These are phyloP conservation scores for Terana coerulea DNA, from an alignment of 768 basidiomycete genomes.

Conservation along the genomic window DNA sequence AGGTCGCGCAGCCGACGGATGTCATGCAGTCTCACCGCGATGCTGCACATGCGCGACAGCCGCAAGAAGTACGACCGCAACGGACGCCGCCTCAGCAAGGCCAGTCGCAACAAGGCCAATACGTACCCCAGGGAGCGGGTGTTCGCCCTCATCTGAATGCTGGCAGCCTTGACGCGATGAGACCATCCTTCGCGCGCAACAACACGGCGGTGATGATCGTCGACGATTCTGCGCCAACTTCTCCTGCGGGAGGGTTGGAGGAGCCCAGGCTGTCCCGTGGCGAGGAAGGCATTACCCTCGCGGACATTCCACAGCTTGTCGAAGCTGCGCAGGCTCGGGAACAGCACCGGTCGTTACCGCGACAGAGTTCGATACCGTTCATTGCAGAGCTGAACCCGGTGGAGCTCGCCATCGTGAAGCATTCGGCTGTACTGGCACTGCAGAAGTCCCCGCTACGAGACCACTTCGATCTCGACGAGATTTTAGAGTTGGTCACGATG, in stretches of 20 bases:
- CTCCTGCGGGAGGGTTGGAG: conserved; percentile 56
- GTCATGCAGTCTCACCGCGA: conserved; percentile 34
- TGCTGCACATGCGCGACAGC: conserved; percentile 14
- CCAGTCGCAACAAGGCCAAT: conserved; percentile 30
- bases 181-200: conserved; percentile 70
- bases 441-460: conserved; percentile 76
- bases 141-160: conserved; percentile 32
- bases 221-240: conserved; percentile 73
- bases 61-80: too few species aligned
- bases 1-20: conserved; percentile 75
- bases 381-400: conserved; percentile 81
- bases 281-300: conserved; percentile 87
- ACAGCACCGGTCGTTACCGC: conserved; percentile 78
- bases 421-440: conserved; percentile 80
- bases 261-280: conserved; percentile 52
- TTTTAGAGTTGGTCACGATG: conserved; percentile 86
- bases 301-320: conserved; percentile 91
- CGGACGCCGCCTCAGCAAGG: conserved; percentile 25
- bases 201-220: conserved; percentile 89
- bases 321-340: conserved; percentile 89
- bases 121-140: conserved; percentile 24
- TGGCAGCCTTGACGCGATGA: conserved; percentile 33
- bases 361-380: conserved; percentile 74
- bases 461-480: conserved; percentile 86
- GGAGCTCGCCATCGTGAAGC: conserved; percentile 88